Evolutionary conservation across 2,329 filamentous ascomycete species (phyloP).

Genomic region (Beauveria sp.): DNA sequence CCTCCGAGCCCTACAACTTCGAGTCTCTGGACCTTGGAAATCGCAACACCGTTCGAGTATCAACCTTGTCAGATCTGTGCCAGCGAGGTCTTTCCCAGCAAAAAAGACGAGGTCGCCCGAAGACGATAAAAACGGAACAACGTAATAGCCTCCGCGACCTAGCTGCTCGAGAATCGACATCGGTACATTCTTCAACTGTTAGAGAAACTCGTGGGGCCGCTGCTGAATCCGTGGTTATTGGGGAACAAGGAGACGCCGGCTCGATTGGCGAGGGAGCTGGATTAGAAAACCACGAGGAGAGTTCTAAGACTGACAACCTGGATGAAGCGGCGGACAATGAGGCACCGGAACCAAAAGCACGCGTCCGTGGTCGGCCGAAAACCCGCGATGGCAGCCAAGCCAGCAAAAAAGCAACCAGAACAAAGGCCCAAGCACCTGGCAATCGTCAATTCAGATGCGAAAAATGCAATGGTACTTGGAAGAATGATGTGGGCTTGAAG

Average conservation of each 20-base stretch:
- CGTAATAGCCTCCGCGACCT: not conserved
- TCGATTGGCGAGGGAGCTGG: not conserved
- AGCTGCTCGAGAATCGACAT: not conserved
- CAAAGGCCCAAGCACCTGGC: not conserved
- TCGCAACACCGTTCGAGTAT: not conserved
- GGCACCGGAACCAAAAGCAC: not conserved
- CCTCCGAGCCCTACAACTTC: not conserved
- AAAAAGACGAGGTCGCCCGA: conserved; percentile 23
- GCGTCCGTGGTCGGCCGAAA: not conserved
- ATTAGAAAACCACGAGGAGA: not conserved
- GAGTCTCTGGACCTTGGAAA: not conserved
- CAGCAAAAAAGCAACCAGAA: not conserved
- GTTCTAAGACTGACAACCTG: no score
- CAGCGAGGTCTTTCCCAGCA: conserved; percentile 17
- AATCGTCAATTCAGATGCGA: conserved; percentile 37
- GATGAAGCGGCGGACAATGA: not conserved
- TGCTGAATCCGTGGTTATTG: not conserved
- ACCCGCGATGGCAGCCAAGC: conserved; percentile 11
- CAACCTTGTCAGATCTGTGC: conserved; percentile 21
- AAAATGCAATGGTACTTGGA: conserved; percentile 47
- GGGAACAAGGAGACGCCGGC: not conserved
- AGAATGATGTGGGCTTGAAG: conserved; percentile 50
- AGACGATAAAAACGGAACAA: conserved; percentile 17
- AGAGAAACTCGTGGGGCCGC: not conserved
- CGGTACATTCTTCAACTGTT: not conserved